Evolutionary conservation across 2,329 filamentous ascomycete genomes (phyloP).

Genomic region (Fusarium caatingaense): DNA sequence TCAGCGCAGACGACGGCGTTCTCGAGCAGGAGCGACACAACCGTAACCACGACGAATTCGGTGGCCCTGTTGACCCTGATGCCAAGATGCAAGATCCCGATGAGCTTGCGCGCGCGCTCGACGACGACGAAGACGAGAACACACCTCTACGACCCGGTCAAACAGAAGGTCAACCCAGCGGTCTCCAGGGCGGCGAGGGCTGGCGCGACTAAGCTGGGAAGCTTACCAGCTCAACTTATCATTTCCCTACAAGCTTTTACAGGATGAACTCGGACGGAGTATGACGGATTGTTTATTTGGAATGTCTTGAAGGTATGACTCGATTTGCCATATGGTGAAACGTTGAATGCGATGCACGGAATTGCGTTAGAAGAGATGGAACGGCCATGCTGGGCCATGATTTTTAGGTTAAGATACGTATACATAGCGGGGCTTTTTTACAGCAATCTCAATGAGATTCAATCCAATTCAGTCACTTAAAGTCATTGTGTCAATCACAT

Average conservation of each 20-base stretch:
- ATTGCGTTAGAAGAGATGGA: slow-evolving; percentile 26
- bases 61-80: slow-evolving; percentile 66
- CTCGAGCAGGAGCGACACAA: slow-evolving; percentile 62
- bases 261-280: slow-evolving; percentile 28
- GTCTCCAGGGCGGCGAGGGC: slow-evolving; percentile 60
- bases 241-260: slow-evolving; percentile 19
- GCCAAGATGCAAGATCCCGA: slow-evolving; percentile 75
- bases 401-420: slow-evolving; percentile 15
- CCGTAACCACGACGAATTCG: slow-evolving; percentile 59
- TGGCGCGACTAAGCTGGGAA: slow-evolving; percentile 54
- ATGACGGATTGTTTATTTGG: slow-evolving; percentile 40
- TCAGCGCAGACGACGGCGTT: slow-evolving; percentile 73
- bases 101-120: slow-evolving; percentile 69
- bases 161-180: slow-evolving; percentile 50
- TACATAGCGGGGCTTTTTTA: slow-evolving; percentile 22
- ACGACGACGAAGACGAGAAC: slow-evolving; percentile 63
- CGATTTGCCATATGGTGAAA: background rate
- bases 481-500: background rate
- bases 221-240: background rate
- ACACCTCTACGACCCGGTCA: slow-evolving; percentile 49
- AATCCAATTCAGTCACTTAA: slow-evolving; percentile 8
- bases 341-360: background rate
- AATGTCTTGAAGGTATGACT: slow-evolving; percentile 17
- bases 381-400: background rate
- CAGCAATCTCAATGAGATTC: slow-evolving; percentile 18